These are phyloP conservation scores for Quaeritorhiza haematococci DNA, from an alignment of 371 early-diverging fungal genomes.

Conservation along the genomic window DNA sequence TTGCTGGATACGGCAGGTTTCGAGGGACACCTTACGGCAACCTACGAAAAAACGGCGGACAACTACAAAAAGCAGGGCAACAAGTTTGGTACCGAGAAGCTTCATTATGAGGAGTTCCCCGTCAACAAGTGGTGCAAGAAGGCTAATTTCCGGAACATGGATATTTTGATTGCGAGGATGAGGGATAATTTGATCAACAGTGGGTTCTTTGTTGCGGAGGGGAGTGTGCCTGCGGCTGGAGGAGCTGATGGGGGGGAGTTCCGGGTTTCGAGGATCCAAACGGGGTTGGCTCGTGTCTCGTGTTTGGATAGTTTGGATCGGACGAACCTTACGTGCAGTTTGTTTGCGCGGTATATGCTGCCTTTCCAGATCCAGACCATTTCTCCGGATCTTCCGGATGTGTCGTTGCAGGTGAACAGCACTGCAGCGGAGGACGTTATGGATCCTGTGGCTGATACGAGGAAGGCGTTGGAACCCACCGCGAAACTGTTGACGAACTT, in stretches of 20 bases:
- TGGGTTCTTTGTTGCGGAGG: constrained; percentile 37
- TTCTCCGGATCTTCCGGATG: constrained; percentile 13
- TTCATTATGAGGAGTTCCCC: constrained; percentile 43
- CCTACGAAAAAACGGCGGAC: constrained; percentile 13
- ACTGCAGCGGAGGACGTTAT: constrained; percentile 21
- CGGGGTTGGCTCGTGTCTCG: constrained; percentile 52
- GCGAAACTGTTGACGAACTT: constrained; percentile 32
- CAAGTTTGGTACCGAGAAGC: constrained; percentile 24
- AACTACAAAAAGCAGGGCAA: constrained; percentile 20
- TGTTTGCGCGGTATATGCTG: constrained; percentile 39
- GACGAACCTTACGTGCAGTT: constrained; percentile 59
- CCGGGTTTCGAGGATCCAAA: constrained; percentile 30
- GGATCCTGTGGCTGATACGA: constrained; percentile 20
- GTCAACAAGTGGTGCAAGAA: constrained; percentile 46
- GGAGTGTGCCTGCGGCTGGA: constrained; percentile 31
- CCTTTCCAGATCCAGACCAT: constrained; percentile 39
- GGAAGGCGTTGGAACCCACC: constrained; percentile 14
- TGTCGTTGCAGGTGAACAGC: constrained; percentile 16
- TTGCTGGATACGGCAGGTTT: constrained; percentile 41
- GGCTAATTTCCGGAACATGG: constrained; percentile 42
- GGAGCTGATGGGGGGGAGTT: not conserved
- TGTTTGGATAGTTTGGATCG: constrained; percentile 70
- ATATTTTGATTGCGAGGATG: constrained; percentile 35
- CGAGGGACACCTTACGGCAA: constrained; percentile 35
- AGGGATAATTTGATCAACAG: constrained; percentile 29